Evolutionary conservation across 768 basidiomycete species (phyloP).

Genomic region (Boletellus emodensis): DNA sequence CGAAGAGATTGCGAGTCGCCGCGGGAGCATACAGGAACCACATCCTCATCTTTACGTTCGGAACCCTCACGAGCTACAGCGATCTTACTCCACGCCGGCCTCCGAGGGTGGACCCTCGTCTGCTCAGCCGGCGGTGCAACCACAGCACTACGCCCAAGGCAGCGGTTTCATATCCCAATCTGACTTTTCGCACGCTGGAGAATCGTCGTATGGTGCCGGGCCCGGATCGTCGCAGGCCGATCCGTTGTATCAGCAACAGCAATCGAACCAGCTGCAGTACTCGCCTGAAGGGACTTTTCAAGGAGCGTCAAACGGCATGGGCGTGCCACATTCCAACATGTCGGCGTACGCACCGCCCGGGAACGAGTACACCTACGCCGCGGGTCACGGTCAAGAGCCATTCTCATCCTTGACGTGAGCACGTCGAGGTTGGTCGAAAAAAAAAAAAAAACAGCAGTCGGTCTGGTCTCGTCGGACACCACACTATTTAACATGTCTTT

Average conservation of each 20-base stretch:
- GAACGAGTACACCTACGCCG: slow-evolving; percentile 19
- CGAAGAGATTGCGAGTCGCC: slow-evolving; percentile 23
- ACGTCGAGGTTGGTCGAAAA: neutral
- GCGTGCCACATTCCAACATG: slow-evolving; percentile 12
- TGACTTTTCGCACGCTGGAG: slow-evolving; percentile 11
- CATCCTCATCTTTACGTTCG: slow-evolving; percentile 25
- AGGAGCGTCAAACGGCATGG: slow-evolving; percentile 10
- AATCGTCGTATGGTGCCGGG: slow-evolving; percentile 16
- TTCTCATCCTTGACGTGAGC: slow-evolving; percentile 19
- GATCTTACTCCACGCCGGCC: slow-evolving; percentile 15
- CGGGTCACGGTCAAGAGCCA: slow-evolving; percentile 24
- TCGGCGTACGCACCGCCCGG: slow-evolving; percentile 16
- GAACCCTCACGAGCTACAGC: slow-evolving; percentile 12
- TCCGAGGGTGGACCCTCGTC: slow-evolving; percentile 13
- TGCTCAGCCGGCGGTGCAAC: slow-evolving; percentile 16
- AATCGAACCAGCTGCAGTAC: slow-evolving; percentile 15
- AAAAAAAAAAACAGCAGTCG: neutral
- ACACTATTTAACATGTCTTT: slow-evolving; percentile 5
- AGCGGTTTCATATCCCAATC: slow-evolving; percentile 12
- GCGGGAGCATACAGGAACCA: slow-evolving; percentile 24
- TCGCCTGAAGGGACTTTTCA: slow-evolving; percentile 17
- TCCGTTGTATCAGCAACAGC: slow-evolving; percentile 10
- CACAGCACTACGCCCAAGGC: slow-evolving; percentile 15
- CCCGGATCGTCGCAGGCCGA: slow-evolving; percentile 9
- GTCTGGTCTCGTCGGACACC: neutral